phyloP scores from a whole-genome alignment of 2,329 filamentous ascomycete species.

The Lachnellula suecica region DNA sequence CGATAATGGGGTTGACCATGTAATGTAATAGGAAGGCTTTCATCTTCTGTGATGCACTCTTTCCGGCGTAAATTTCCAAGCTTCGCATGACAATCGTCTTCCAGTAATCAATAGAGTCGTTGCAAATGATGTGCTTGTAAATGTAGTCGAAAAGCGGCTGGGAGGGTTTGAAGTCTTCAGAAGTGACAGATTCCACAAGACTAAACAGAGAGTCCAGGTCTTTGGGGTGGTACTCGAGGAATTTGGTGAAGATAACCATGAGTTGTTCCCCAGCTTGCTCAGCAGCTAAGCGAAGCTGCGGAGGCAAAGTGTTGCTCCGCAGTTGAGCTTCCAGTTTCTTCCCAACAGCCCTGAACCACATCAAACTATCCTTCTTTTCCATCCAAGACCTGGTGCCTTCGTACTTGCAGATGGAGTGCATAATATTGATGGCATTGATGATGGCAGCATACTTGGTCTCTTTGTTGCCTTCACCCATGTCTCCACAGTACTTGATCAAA shows the following conservation, averaged over 20 bases:
- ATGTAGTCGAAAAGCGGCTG: conserved; percentile 79
- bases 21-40: conserved; percentile 93
- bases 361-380: conserved; percentile 60
- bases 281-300: conserved; percentile 75
- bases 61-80: conserved; percentile 81
- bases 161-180: conserved; percentile 76
- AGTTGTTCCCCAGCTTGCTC: conserved; percentile 88
- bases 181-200: conserved; percentile 79
- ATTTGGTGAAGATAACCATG: conserved; percentile 80
- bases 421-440: conserved; percentile 84
- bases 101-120: conserved; percentile 82
- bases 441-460: conserved; percentile 69
- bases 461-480: conserved; percentile 61
- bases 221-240: conserved; percentile 70
- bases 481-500: conserved; percentile 67
- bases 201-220: conserved; percentile 84
- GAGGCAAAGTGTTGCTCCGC: conserved; percentile 66
- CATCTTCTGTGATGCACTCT: conserved; percentile 77
- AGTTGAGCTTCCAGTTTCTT: conserved; percentile 78
- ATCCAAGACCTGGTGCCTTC: conserved; percentile 67
- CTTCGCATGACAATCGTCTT: conserved; percentile 79
- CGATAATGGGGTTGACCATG: conserved; percentile 92
- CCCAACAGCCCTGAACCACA: conserved; percentile 64
- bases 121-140: conserved; percentile 81
- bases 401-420: conserved; percentile 74